Evolutionary conservation across 192 early-diverging fungal genomes (phyloP).

Genomic region (Coemansia sp.): DNA sequence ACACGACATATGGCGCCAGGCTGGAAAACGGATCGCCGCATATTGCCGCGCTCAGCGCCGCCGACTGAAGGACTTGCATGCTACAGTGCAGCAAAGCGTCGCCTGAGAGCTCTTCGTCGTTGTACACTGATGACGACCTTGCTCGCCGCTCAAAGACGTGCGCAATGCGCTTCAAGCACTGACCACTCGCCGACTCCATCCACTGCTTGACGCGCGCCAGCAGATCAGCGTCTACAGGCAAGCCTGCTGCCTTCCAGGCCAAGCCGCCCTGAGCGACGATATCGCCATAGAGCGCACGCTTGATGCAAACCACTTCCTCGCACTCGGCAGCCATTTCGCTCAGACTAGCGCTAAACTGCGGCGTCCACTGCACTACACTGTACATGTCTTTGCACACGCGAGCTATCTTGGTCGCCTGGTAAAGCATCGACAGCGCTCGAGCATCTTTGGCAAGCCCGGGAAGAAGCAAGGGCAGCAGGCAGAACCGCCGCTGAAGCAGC

Average conservation of each 20-base stretch:
- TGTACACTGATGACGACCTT: slow-evolving; percentile 32
- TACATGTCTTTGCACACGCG: slow-evolving; percentile 44
- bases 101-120: slow-evolving; percentile 24
- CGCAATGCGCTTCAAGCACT: slow-evolving; percentile 34
- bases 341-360: slow-evolving; percentile 21
- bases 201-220: slow-evolving; percentile 33
- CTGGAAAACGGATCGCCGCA: slow-evolving; percentile 33
- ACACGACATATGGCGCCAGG: slow-evolving; percentile 33
- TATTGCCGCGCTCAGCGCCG: slow-evolving; percentile 23
- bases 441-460: slow-evolving; percentile 12
- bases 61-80: slow-evolving; percentile 35
- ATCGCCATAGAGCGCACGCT: slow-evolving; percentile 33
- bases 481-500: slow-evolving; percentile 35
- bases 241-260: slow-evolving; percentile 41
- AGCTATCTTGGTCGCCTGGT: slow-evolving; percentile 22
- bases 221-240: slow-evolving; percentile 36
- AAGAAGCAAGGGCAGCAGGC: slow-evolving; percentile 22
- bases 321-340: too few relatives aligned
- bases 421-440: slow-evolving; percentile 29
- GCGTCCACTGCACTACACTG: slow-evolving; percentile 19
- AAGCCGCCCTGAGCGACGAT: slow-evolving; percentile 38
- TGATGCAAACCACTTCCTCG: slow-evolving; percentile 14
- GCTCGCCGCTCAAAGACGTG: slow-evolving; percentile 36
- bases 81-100: slow-evolving; percentile 28
- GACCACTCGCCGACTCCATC: slow-evolving; percentile 29